Conservation (phyloP, 1,139 yeast species). For the Spencermartinsiella ligniputridi region DNA sequence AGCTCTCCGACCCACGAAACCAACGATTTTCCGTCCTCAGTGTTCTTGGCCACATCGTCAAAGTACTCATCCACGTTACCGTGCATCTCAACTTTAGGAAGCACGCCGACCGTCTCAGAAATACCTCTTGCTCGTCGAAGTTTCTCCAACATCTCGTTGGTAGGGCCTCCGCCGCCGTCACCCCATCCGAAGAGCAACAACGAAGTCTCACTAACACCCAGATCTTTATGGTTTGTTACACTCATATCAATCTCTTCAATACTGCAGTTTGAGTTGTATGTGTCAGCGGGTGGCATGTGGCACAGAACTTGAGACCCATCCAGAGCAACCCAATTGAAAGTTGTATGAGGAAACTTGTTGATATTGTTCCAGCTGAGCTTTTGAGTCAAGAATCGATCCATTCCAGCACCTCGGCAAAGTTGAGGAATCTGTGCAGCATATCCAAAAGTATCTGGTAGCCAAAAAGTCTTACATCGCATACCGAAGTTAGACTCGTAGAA, state of each 20-base stretch:
- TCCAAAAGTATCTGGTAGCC: conserved; percentile 97
- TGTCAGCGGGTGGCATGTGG: conserved; percentile 98
- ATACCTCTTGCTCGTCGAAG: conserved; percentile 86
- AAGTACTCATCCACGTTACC: conserved; percentile 73
- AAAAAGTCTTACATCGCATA: conserved; percentile 65
- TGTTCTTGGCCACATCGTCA: conserved; percentile 54
- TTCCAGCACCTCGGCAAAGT: conserved; percentile 76
- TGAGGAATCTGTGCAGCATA: conserved; percentile 93
- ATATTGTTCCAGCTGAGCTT: conserved; percentile 94
- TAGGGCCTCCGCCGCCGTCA: conserved; percentile 99
- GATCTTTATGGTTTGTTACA: conserved; percentile 71
- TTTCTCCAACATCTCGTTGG: conserved; percentile 86
- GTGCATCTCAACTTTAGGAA: conserved; percentile 78
- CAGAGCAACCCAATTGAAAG: conserved; percentile 91
- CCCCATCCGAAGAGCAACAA: conserved; percentile 85
- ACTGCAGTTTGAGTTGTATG: conserved; percentile 88
- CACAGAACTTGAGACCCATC: conserved; percentile 90
- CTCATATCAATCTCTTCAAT: conserved; percentile 87
- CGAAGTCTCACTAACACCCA: conserved; percentile 68
- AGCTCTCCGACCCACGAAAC: conserved; percentile 94
- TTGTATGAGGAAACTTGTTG: conserved; percentile 81
- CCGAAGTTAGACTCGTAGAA: conserved; percentile 78
- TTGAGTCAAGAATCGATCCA: conserved; percentile 80
- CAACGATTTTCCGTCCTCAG: conserved; percentile 60
- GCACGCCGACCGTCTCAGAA: conserved; percentile 69